Base-by-base conservation (phyloP, 768 basidiomycete genomes). In the Mycena vulgaris region DNA sequence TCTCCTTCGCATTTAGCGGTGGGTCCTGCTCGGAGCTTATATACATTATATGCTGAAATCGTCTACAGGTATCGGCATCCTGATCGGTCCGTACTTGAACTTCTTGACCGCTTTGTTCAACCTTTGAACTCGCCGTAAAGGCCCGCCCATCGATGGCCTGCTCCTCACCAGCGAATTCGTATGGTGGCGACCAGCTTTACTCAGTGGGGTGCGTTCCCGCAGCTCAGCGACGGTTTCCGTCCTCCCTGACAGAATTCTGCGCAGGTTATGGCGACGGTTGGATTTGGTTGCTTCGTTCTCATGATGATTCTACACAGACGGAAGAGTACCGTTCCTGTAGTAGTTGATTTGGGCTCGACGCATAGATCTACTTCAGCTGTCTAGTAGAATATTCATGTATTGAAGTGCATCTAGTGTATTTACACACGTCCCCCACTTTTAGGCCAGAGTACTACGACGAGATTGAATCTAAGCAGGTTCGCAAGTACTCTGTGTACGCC, bases 181-280 rank as follows among this genome's bases (percentile, higher is more conserved):
- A 7, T 92, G 90, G 90, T 90, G 88, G 87, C 81, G 86, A 37
- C 87, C 88, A 1, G 85, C 85, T 14, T 63, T 90, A 10, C 92
- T 90, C 72, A 81, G 86, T 31, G 89, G 88, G 45, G n/a, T 82
- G 76, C 67, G 80, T 84, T 21, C 58, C 27, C 17, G 11, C 0
- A 2, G 11, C 9, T 51, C 33, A 0, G 5, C 19, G 40, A 16
- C 14, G 3, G 25, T 9, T 30, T 1, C 8, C 31, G 8, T 6
- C 30, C 9, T 1, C 45, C 23, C n/a, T 25, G 27, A 30, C 21
- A 33, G 2, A 14, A 9, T 14, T 2, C 28, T 17, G 14, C 31
- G 3, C 30, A 70, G 69, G 9, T 70, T 4, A 63, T 70, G 59
- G 59, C 69, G 13, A 27, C 53, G n/a, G 47, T 30, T 27, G 69